These are phyloP conservation scores for Pseudopithomyces chartarum DNA, from an alignment of 2,329 filamentous ascomycete species.

Conservation along the genomic window DNA sequence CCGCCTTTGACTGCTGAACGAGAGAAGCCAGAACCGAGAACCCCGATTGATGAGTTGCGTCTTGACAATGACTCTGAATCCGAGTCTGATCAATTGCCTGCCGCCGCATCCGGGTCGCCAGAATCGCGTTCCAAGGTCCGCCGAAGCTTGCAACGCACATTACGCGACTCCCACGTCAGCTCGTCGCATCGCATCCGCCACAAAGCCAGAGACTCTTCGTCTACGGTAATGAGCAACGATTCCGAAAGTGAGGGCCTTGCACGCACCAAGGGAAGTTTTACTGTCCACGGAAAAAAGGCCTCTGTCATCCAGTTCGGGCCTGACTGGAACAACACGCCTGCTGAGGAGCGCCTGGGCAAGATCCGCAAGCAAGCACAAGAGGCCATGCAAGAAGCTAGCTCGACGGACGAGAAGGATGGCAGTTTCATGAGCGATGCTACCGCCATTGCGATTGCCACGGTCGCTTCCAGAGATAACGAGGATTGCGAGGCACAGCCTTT, in stretches of 20 bases:
- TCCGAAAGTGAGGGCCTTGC: constrained; percentile 70
- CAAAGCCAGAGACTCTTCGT: constrained; percentile 75
- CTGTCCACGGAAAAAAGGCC: constrained; percentile 96
- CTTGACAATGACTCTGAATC: constrained; percentile 35
- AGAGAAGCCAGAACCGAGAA: constrained; percentile 24
- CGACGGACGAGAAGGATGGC: constrained; percentile 33
- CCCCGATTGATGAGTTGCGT: constrained; percentile 27
- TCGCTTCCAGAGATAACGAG: constrained; percentile 23
- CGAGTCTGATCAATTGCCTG: constrained; percentile 33
- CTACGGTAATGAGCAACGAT: constrained; percentile 58
- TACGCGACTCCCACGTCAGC: constrained; percentile 76
- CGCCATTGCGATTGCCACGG: constrained; percentile 21
- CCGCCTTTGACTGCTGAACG: constrained; percentile 34
- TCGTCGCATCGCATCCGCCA: constrained; percentile 70
- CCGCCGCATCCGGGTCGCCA: constrained; percentile 41
- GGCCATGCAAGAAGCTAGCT: constrained; percentile 27
- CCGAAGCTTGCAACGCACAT: constrained; percentile 84
- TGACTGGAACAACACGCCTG: constrained; percentile 72
- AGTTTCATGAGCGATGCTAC: constrained; percentile 32
- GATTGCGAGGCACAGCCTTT: constrained; percentile 25
- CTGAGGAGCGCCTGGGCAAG: constrained; percentile 45
- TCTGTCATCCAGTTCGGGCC: constrained; percentile 95
- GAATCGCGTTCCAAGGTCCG: constrained; percentile 72
- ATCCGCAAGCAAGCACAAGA: constrained; percentile 45
- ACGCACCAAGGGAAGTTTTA: constrained; percentile 85